These are phyloP conservation scores for Pelargonium nanum DNA, from an alignment of 345 rosid species.

Conservation along the genomic window DNA sequence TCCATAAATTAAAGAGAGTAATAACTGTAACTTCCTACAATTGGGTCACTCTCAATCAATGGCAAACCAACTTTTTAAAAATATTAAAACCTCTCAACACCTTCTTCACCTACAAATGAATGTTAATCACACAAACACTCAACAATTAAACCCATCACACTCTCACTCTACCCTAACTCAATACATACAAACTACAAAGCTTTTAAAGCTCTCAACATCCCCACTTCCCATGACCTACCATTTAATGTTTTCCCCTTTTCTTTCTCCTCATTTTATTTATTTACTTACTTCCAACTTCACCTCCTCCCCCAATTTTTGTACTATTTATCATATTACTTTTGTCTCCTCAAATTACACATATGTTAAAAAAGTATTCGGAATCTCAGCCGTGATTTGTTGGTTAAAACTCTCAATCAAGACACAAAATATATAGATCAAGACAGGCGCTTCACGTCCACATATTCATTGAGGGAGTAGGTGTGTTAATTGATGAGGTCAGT, in stretches of 20 bases:
- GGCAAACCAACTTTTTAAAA: conserved; percentile 17
- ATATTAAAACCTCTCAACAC: conserved; percentile 11
- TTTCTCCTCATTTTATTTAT: no score
- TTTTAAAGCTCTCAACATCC: conserved; percentile 42
- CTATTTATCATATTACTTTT: no score
- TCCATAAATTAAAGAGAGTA: conserved; percentile 14
- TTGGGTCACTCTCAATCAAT: conserved; percentile 25
- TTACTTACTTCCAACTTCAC: no score
- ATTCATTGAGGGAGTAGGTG: no score
- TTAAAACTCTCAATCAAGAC: no score
- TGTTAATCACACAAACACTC: conserved; percentile 4
- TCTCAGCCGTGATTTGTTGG: no score
- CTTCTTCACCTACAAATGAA: conserved; percentile 3
- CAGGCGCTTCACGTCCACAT: no score
- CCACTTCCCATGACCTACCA: conserved; percentile 1
- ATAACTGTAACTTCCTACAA: conserved; percentile 43
- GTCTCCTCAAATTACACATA: no score
- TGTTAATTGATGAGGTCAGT: no score
- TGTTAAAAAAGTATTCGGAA: no score
- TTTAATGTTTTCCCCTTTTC: neutral
- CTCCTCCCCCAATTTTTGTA: no score
- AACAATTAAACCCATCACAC: conserved; percentile 6
- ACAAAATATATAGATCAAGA: no score
- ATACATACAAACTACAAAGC: conserved; percentile 8
- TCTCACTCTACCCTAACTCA: neutral